Base-by-base conservation (phyloP, 1,284 basidiomycete genomes). In the Taiwanofungus camphoratus region DNA sequence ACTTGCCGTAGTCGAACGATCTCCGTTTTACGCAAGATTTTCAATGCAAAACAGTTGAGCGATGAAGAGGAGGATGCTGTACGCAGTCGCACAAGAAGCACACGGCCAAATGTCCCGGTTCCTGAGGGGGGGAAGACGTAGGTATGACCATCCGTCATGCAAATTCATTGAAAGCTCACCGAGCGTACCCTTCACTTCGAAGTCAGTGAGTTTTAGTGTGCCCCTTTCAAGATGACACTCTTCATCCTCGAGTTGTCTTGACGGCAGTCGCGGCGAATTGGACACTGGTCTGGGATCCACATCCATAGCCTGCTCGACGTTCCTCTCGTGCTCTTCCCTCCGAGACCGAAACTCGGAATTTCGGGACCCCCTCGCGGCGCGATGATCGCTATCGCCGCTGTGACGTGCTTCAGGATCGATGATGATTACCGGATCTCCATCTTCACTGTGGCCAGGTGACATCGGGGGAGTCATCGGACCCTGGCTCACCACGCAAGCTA, bases 1-100 rank as follows among this genome's bases (percentile, higher is more conserved):
- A 98, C 91, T 64, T 99, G 95, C 57, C 95, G 92, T 62, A 98
- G 86, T 50, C 87, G 83, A 52, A 98, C 91, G 46, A 99, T 90
- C 56, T 97, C 91, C 21, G 87, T 83, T 67, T 97, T 97, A 56
- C 81, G 82, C 36, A 96, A 76, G 3, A 96, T 87, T 63, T 97
- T 97, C 77, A 97, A 78, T 11, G 93, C 93, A 60, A 92, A 97
- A 62, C 87, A 84, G 44, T 70, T 79, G 49, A 76, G 72, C 4
- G 71, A 59, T 33, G 68, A 71, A n/a, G 68, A 64, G 11, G 64
- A 58, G 20, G 71, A 63, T 7, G 74, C 65, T 8, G 69, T 67
- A 36, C 76, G 73, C 51, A 84, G 74, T 45, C 81, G 76, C 33
- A 89, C 94, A 9, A 97, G 76, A 48, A 96, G 77, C 11, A 97